These are phyloP conservation scores for Candida morakotiae DNA, from an alignment of 805 yeast genomes.

Conservation along the genomic window DNA sequence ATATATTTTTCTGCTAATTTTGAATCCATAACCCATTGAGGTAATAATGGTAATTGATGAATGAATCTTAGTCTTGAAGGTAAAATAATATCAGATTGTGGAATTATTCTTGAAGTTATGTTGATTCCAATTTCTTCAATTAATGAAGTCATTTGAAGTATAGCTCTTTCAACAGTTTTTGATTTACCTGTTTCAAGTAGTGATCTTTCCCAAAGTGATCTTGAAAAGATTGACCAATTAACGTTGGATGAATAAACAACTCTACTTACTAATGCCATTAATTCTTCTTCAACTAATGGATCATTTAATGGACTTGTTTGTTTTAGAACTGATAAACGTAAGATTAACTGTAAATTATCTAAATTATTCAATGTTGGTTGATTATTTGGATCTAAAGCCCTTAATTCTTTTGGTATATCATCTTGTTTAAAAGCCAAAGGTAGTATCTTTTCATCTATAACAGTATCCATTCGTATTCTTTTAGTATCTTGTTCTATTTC, in stretches of 20 bases:
- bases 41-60: slow-evolving; percentile 70
- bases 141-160: slow-evolving; percentile 85
- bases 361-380: slow-evolving; percentile 71
- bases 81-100: slow-evolving; percentile 45
- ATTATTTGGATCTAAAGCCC: slow-evolving; percentile 66
- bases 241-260: slow-evolving; percentile 52
- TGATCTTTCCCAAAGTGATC: slow-evolving; percentile 89
- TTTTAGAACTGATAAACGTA: slow-evolving; percentile 59
- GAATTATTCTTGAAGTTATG: slow-evolving; percentile 50
- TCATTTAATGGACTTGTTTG: slow-evolving; percentile 71
- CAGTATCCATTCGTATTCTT: slow-evolving; percentile 39
- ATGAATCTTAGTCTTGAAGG: slow-evolving; percentile 57
- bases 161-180: slow-evolving; percentile 89
- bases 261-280: slow-evolving; percentile 72
- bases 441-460: slow-evolving; percentile 35
- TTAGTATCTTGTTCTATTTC: slow-evolving; percentile 30
- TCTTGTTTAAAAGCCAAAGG: slow-evolving; percentile 63
- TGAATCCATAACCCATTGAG: slow-evolving; percentile 83
- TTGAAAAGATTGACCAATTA: slow-evolving; percentile 75
- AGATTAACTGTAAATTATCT: slow-evolving; percentile 71
- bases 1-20: slow-evolving; percentile 81
- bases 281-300: slow-evolving; percentile 73
- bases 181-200: slow-evolving; percentile 74
- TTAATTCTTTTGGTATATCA: slow-evolving; percentile 55
- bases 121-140: slow-evolving; percentile 83